Evolutionary conservation across 73 alveolate genomes (phyloP).

Genomic region (Paramecium biaurelia): DNA sequence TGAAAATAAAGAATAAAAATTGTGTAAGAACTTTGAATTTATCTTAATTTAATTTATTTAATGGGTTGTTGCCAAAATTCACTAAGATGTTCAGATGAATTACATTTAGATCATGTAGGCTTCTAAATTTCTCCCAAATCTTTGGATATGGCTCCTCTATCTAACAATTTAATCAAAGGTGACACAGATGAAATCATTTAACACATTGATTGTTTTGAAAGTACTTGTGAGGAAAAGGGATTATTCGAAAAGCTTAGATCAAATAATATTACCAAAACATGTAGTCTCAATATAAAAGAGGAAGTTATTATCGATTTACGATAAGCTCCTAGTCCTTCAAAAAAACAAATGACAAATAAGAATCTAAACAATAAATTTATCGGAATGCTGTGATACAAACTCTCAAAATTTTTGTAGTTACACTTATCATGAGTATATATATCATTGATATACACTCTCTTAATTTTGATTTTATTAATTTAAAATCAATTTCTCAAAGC

Average conservation of each 20-base stretch:
- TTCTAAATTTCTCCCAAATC: not conserved
- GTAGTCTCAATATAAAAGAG: not conserved
- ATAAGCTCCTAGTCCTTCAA: slow-evolving; percentile 1
- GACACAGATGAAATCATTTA: not conserved
- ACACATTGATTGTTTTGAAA: not conserved
- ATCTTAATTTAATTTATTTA: not conserved
- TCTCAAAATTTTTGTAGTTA: not conserved
- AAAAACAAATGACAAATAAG: not conserved
- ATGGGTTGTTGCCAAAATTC: slow-evolving; percentile 36
- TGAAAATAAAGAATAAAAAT: not conserved
- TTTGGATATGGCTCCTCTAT: not conserved
- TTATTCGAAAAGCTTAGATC: not conserved
- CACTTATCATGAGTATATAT: not conserved
- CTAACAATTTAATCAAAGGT: not conserved
- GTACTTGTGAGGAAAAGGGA: not conserved
- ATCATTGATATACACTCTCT: not conserved
- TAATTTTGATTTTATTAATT: not conserved
- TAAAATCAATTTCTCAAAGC: slow-evolving; percentile 25
- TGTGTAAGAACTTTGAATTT: not conserved
- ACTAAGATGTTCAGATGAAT: not conserved
- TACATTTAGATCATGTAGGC: not conserved
- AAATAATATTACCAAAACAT: not conserved
- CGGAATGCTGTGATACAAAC: not conserved
- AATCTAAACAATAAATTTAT: not conserved
- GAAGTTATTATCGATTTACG: not conserved